phyloP scores from a whole-genome alignment of 129 eudicot genomes.

The Escallonia rubra region DNA sequence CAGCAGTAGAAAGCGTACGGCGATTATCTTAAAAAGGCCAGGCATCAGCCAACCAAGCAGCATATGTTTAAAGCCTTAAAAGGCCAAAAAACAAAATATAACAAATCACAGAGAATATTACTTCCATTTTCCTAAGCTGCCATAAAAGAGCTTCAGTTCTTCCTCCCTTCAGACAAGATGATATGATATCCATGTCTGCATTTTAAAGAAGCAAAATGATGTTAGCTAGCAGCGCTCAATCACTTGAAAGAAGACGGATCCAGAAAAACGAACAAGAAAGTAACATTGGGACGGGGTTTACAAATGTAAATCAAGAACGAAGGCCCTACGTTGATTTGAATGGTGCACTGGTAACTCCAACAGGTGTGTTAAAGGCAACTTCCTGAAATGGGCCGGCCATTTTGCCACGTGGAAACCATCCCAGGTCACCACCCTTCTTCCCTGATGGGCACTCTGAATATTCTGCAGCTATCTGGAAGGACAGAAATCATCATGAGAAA shows the following conservation, averaged over 20 bases:
- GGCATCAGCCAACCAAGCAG: background rate
- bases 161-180: constrained; percentile 90
- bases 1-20: background rate
- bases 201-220: constrained; percentile 4
- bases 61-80: background rate
- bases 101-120: background rate
- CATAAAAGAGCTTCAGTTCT: constrained; percentile 36
- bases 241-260: no score
- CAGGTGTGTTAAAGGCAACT: constrained; percentile 88
- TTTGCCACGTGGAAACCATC: constrained; percentile 99
- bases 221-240: background rate
- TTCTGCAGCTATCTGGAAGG: constrained; percentile 79
- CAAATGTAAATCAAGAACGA: background rate
- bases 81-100: no score
- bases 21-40: background rate
- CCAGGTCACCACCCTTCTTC: constrained; percentile 96
- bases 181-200: constrained; percentile 98
- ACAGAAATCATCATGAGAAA: background rate
- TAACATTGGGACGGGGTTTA: no score
- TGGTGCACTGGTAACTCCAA: constrained; percentile 97
- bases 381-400: constrained; percentile 99
- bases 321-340: constrained; percentile 85
- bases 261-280: no score
- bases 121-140: background rate
- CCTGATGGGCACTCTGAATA: constrained; percentile 99